Base-by-base conservation (phyloP, 768 basidiomycete genomes). In the Steccherinum ochraceum region DNA sequence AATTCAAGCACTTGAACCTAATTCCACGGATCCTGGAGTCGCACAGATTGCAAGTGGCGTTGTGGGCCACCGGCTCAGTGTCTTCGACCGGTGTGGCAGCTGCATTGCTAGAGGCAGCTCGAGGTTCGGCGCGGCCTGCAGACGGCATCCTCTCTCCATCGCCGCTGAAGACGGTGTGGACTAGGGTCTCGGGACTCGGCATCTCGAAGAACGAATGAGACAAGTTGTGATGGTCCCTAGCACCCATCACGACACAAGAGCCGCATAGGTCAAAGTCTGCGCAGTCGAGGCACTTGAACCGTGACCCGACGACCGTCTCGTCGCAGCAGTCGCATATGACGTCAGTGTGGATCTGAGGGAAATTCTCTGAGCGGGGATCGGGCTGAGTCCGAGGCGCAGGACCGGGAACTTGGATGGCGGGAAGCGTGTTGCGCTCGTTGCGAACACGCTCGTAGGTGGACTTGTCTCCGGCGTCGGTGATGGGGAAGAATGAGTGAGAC, bases 241-340 rank as follows among this genome's bases (percentile, higher is more conserved):
- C 49, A 18, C 54, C 54, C 5, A 13, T 26, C 12, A 21, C 47
- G 10, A 56, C 89, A 66, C 90, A 93, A 47, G 65, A 64, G 46
- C 72, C 70, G 65, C 89, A 93, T 19, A 93, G 72, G 61, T 93
- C 90, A 56, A 81, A 90, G 64, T 91, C 85, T 0, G 78, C 74
- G 66, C 91, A 93, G 5, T 71, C 69, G 77, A 88, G 81, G 67
- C 90, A 93, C 72, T 90, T 91, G 68, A 79, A 90, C 18, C 89
- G 82, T 50, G 73, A 61, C 3, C 86, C 86, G 27, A 57, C 61
- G 47, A 91, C 82, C 3, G 64, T 61, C 49, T 71, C 71, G 16
- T 58, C 53, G 64, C 87, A 89, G 2, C 77, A 70, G 56, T 87
- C 69, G 57, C 89, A 90, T 5, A 18, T 7, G 13, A 56, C 27